These are phyloP conservation scores for Chrysanthemum lavandulifolium DNA, from an alignment of 129 eudicot genomes.

Conservation along the genomic window DNA sequence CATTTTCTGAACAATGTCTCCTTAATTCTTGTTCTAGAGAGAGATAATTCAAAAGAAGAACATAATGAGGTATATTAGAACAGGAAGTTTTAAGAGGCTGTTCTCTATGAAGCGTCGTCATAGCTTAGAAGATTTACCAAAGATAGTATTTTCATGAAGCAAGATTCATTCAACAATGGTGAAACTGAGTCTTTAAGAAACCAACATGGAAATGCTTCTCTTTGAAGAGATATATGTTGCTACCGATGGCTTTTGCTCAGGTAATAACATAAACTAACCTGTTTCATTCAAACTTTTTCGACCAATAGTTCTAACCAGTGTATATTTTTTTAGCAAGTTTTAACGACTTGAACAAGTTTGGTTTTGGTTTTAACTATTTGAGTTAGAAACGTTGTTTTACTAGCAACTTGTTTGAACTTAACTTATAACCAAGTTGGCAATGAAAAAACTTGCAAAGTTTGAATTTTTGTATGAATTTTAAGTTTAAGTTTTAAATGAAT, in stretches of 20 bases:
- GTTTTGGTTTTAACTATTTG: no score
- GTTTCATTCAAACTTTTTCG: no score
- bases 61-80: slow-evolving; percentile 71
- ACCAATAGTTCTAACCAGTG: no score
- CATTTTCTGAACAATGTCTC: slow-evolving; percentile 36
- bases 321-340: no score
- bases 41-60: slow-evolving; percentile 1
- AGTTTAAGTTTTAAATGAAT: no score
- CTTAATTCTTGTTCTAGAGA: slow-evolving; percentile 37
- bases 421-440: slow-evolving; percentile 5
- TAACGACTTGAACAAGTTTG: no score
- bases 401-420: neutral
- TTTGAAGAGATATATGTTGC: slow-evolving; percentile 72
- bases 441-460: slow-evolving; percentile 12
- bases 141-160: slow-evolving; percentile 33
- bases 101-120: slow-evolving; percentile 74
- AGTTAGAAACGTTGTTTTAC: neutral
- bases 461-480: slow-evolving; percentile 22
- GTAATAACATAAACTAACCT: slow-evolving; percentile 24
- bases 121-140: slow-evolving; percentile 52
- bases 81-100: slow-evolving; percentile 79
- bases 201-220: slow-evolving; percentile 92
- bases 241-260: slow-evolving; percentile 82
- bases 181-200: slow-evolving; percentile 41
- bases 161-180: slow-evolving; percentile 33